phyloP scores from a whole-genome alignment of 2,329 filamentous ascomycete species.

The Diaporthe amygdali region DNA sequence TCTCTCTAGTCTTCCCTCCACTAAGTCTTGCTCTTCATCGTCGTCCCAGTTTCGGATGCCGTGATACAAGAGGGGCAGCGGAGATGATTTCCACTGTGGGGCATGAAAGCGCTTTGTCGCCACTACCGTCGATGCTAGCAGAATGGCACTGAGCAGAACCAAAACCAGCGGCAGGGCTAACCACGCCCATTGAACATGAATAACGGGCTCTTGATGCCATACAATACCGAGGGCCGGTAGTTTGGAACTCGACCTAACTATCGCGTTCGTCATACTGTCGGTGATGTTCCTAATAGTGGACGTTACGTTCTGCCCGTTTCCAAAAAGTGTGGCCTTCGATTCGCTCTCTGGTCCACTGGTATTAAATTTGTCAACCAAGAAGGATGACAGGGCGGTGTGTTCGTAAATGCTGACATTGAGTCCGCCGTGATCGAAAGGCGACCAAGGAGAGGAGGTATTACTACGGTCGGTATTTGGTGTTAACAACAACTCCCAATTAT shows the following conservation, averaged over 20 bases:
- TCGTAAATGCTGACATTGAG: neutral
- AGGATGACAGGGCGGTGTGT: neutral
- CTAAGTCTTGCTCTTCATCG: neutral
- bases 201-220: neutral
- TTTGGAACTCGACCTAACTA: neutral
- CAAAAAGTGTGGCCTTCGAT: neutral
- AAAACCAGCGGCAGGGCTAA: neutral
- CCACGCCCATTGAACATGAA: neutral
- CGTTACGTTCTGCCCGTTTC: neutral
- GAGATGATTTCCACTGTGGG: neutral
- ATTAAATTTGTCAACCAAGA: neutral
- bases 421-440: neutral
- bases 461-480: neutral
- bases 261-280: neutral
- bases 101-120: neutral
- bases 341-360: too few species aligned
- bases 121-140: neutral
- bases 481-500: neutral
- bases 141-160: neutral
- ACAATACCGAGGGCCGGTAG: neutral
- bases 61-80: neutral
- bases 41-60: neutral
- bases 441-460: neutral
- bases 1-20: neutral
- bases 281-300: neutral